Base-by-base conservation (phyloP, 257 asterid genomes). In the Echites panduratus region DNA sequence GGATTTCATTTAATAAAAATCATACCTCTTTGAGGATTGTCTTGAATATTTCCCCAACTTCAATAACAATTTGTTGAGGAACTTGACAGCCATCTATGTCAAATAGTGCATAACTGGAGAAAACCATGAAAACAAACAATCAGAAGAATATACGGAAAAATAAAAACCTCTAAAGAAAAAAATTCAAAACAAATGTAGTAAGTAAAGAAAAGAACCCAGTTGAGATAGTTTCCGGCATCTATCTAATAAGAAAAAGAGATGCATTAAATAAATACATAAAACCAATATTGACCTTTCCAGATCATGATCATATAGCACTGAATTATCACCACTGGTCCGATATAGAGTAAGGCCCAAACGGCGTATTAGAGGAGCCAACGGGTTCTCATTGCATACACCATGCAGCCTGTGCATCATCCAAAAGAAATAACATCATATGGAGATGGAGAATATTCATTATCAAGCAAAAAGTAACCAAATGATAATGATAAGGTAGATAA, bases 351-450 rank as follows among this genome's bases (percentile, higher is more conserved):
- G 98, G 69, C 99, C 99, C 79, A 92, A 79, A 45, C 88, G 89
- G 73, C 98, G 86, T 74, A 95, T 95, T 58, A 92, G 70, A 73
- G 96, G 96, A 84, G 99, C 92, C 89, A 95, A 79, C 16, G 99
- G 99, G 85, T 95, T 95, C 87, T 95, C 99, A 76, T 95, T 86
- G 81, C 99, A 95, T 77, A 95, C 99, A 40, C 99, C 99, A 79
- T 95, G 99, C 63, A 95, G 82, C 99, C 99, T 95, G 93, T 26
- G 70, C 47, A 72, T 58, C 22, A 22, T 53, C 27, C 63, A 77
- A 45, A 13, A 73, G 38, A 67, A 49, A 71, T 5, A 17, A 1
- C 66, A 74, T 47, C 38, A 61, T 22, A 16, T 63, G 53, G 64
- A 58, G 73, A 58, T 50, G 12, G 63, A 73, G 47, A 61, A 66